Evolutionary conservation across 192 early-diverging fungal species (phyloP).

Genomic region (Phycomyces blakesleeanus): DNA sequence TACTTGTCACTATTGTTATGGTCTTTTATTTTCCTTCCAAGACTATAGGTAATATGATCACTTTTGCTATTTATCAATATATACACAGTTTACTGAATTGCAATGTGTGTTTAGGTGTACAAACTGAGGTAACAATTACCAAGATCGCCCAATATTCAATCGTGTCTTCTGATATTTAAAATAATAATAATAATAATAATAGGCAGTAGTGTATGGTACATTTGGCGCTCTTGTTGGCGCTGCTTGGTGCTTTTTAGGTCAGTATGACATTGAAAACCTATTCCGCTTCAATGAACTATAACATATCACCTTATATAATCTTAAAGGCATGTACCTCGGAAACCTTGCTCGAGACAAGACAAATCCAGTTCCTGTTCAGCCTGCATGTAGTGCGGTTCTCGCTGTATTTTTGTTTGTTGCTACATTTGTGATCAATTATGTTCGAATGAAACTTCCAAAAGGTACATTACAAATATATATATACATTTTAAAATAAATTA

Average conservation of each 20-base stretch:
- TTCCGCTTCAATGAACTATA: neutral
- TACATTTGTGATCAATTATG: slow-evolving; percentile 23
- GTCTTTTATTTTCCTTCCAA: slow-evolving; percentile 22
- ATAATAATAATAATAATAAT: too few relatives aligned
- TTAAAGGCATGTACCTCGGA: slow-evolving; percentile 24
- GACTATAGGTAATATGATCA: slow-evolving; percentile 15
- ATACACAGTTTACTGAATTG: neutral
- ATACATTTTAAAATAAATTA: too few relatives aligned
- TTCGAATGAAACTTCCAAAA: slow-evolving; percentile 23
- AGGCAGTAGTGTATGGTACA: slow-evolving; percentile 8
- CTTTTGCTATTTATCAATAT: neutral
- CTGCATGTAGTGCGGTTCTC: slow-evolving; percentile 16
- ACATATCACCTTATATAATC: neutral
- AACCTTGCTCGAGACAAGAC: slow-evolving; percentile 24
- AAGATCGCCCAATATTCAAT: neutral
- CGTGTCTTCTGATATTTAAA: neutral
- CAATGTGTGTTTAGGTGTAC: slow-evolving; percentile 14
- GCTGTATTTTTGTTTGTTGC: slow-evolving; percentile 29
- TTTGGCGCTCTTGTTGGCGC: slow-evolving; percentile 9
- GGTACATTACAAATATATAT: slow-evolving; percentile 5
- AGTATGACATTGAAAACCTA: neutral
- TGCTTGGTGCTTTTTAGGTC: slow-evolving; percentile 29
- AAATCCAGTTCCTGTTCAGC: slow-evolving; percentile 16
- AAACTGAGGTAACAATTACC: slow-evolving; percentile 22
- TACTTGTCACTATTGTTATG: slow-evolving; percentile 11